A percentile compares a stretch with the other conserved stretches of the same genome.
phyloP scores from a whole-genome alignment of 2,329 filamentous ascomycete genomes.

The Cryphonectria nitschkei region DNA sequence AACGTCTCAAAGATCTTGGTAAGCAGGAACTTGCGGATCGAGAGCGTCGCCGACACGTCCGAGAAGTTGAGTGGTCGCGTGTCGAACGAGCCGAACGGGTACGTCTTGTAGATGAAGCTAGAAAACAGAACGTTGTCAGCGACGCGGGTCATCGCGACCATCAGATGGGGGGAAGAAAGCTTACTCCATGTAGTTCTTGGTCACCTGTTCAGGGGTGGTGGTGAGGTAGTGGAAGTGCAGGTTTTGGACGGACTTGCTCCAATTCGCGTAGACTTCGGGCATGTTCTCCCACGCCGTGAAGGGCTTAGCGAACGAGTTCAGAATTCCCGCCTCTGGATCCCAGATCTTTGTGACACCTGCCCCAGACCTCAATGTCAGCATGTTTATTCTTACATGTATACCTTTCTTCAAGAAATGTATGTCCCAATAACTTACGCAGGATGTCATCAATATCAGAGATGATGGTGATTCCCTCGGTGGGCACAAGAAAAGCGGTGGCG shows the following conservation, averaged over 20 bases:
- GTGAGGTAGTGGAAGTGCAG: slow-evolving; percentile 83
- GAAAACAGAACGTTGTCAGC: slow-evolving; percentile 17
- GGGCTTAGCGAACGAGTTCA: slow-evolving; percentile 75
- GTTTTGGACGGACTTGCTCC: slow-evolving; percentile 67
- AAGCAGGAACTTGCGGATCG: slow-evolving; percentile 71
- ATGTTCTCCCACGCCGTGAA: slow-evolving; percentile 79
- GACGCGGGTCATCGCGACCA: too few species aligned
- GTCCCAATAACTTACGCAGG: slow-evolving; percentile 51
- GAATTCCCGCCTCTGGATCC: slow-evolving; percentile 70
- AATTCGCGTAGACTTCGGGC: slow-evolving; percentile 78
- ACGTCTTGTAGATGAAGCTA: slow-evolving; percentile 73
- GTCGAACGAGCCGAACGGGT: slow-evolving; percentile 77
- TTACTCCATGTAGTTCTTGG: slow-evolving; percentile 75
- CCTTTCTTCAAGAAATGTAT: too few species aligned
- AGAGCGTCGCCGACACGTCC: slow-evolving; percentile 72
- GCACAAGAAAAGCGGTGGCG: slow-evolving; percentile 76
- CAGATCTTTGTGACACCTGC: slow-evolving; percentile 74
- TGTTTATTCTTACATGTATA: not conserved
- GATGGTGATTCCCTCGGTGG: slow-evolving; percentile 69
- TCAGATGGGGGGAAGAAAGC: slow-evolving; percentile 5
- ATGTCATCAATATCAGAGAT: slow-evolving; percentile 82
- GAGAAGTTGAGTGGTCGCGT: slow-evolving; percentile 79
- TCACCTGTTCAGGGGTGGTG: slow-evolving; percentile 78
- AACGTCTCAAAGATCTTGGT: slow-evolving; percentile 76
- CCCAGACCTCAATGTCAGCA: not conserved